Conservation (phyloP, 257 asterid species). For the Fraxinus cuspidata region DNA sequence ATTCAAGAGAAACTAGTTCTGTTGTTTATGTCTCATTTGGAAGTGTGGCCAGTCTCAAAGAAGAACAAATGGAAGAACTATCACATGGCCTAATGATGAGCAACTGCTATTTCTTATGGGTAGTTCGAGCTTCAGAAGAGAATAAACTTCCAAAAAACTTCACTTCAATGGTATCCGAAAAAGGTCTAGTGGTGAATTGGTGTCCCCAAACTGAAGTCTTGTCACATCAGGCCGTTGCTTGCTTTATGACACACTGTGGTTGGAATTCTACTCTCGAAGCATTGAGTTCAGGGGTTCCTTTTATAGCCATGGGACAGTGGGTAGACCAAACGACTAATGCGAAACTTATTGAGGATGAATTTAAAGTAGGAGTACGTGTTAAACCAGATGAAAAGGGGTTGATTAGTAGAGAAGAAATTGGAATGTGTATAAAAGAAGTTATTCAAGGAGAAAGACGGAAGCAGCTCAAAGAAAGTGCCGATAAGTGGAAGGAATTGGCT, state of each 20-base stretch:
- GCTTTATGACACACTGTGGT: conserved; percentile 36
- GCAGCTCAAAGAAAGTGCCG: conserved; percentile 3
- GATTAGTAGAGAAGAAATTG: conserved; percentile 30
- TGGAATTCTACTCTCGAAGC: conserved; percentile 37
- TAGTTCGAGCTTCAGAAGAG: conserved; percentile 29
- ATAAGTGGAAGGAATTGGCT: conserved; percentile 11
- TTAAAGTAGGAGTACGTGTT: conserved; percentile 26
- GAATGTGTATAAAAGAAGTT: conserved; percentile 23
- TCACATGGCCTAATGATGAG: conserved; percentile 20
- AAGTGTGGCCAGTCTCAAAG: conserved; percentile 2
- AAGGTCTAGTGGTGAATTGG: conserved; percentile 32
- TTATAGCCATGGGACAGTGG: conserved; percentile 20
- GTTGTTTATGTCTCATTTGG: conserved; percentile 40
- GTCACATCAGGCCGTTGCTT: conserved; percentile 25
- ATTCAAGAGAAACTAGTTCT: conserved; percentile 10
- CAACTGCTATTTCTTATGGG: conserved; percentile 27
- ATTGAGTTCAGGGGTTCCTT: conserved; percentile 21
- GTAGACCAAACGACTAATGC: conserved; percentile 32
- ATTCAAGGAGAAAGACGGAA: conserved; percentile 17
- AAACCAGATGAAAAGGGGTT: conserved; percentile 23
- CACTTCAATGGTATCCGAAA: neutral
- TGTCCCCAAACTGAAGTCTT: conserved; percentile 35
- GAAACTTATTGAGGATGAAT: conserved; percentile 31
- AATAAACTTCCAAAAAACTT: conserved; percentile 27
- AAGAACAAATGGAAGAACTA: conserved; percentile 33